phyloP scores from a whole-genome alignment of 164 flowering plant genomes.

The grape (Vitis vinifera) region DNA sequence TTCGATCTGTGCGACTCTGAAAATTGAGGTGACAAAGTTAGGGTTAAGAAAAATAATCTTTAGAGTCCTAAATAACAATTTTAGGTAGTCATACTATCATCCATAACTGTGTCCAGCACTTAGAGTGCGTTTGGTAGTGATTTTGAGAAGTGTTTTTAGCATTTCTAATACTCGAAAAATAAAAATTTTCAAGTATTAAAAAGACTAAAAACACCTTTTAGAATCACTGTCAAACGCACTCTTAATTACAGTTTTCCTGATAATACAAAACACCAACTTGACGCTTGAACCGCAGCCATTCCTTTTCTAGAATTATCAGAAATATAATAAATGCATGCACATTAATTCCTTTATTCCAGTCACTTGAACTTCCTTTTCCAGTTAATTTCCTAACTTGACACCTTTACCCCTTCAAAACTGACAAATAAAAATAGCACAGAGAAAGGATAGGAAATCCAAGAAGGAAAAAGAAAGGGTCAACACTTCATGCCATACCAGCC shows the following conservation, averaged over 20 bases:
- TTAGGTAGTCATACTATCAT: not conserved
- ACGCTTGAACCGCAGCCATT: not conserved
- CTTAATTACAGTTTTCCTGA: not conserved
- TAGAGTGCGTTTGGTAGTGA: too few species aligned
- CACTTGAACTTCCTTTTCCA: not conserved
- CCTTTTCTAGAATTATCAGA: not conserved
- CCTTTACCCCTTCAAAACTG: not conserved
- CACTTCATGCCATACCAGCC: not conserved
- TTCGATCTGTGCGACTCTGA: conserved; percentile 81
- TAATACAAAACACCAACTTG: not conserved
- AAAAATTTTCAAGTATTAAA: too few species aligned
- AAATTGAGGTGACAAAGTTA: not conserved
- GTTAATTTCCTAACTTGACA: not conserved
- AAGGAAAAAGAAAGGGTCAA: not conserved
- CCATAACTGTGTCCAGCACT: not conserved
- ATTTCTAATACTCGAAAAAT: too few species aligned
- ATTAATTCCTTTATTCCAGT: not conserved
- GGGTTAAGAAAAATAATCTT: conserved; percentile 5
- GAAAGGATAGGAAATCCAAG: not conserved
- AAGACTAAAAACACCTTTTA: too few species aligned
- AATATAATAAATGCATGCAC: not conserved
- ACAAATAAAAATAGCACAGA: not conserved
- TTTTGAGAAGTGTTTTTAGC: too few species aligned
- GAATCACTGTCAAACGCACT: too few species aligned
- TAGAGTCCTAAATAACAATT: not conserved